A percentile compares a stretch with the other conserved stretches of the same genome.
Evolutionary conservation across 2,329 filamentous ascomycete species (phyloP).

Genomic region (Aureobasidium sp.): DNA sequence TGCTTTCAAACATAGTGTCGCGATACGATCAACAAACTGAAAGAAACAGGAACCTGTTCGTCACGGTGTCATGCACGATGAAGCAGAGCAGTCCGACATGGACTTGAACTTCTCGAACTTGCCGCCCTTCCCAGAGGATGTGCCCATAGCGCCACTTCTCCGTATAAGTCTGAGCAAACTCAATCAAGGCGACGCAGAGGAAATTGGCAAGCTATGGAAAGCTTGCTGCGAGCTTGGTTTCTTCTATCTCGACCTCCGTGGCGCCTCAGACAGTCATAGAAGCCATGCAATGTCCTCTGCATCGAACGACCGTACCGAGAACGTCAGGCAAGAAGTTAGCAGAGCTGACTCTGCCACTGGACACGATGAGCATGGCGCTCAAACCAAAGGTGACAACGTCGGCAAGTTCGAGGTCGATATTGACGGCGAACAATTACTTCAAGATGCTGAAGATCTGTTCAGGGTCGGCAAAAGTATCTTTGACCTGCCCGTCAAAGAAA

Average conservation of each 20-base stretch:
- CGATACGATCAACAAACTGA: too few species aligned
- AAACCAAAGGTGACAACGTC: neutral
- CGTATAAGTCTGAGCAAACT: constrained; percentile 31
- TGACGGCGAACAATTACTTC: constrained; percentile 33
- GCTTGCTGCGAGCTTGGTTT: constrained; percentile 43
- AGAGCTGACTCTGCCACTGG: neutral
- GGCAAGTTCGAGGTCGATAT: constrained; percentile 8
- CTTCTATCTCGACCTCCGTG: constrained; percentile 47
- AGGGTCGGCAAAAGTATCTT: constrained; percentile 39
- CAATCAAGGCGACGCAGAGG: constrained; percentile 23
- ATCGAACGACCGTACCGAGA: neutral
- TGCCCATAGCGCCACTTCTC: constrained; percentile 33
- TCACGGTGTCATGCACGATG: neutral
- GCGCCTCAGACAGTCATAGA: neutral
- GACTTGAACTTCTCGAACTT: constrained; percentile 23
- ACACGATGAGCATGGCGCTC: neutral
- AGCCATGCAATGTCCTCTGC: neutral
- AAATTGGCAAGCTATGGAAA: constrained; percentile 28
- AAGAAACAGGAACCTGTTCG: neutral
- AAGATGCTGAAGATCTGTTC: constrained; percentile 39
- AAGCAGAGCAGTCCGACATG: neutral
- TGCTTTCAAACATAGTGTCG: neutral
- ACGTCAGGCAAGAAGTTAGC: neutral
- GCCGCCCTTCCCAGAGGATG: constrained; percentile 34
- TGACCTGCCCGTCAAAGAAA: constrained; percentile 41